A percentile compares a stretch with the other conserved stretches of the same genome.
These are phyloP conservation scores for Juncus effusus DNA, from an alignment of 176 grass and related monocot species.

Conservation along the genomic window DNA sequence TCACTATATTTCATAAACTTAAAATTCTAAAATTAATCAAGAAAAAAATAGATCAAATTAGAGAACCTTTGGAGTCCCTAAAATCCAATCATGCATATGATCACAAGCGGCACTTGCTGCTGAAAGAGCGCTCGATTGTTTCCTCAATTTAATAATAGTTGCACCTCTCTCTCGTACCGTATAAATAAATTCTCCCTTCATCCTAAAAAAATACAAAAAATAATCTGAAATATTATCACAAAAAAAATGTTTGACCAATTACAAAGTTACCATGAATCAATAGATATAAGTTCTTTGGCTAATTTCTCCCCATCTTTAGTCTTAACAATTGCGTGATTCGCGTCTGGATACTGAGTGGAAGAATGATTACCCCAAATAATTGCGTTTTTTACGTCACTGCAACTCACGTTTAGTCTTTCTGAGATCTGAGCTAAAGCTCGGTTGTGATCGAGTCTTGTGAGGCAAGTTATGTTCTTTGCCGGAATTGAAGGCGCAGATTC, in stretches of 20 bases:
- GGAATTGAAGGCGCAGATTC: constrained; percentile 50
- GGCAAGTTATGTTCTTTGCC: constrained; percentile 71
- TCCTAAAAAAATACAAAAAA: constrained; percentile 30
- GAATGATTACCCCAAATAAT: constrained; percentile 84
- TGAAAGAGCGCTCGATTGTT: constrained; percentile 66
- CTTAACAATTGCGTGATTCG: constrained; percentile 43
- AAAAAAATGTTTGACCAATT: neutral
- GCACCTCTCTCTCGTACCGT: constrained; percentile 54
- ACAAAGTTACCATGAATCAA: constrained; percentile 53
- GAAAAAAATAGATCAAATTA: neutral
- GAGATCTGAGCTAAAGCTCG: constrained; percentile 58
- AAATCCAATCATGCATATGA: constrained; percentile 66
- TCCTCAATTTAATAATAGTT: constrained; percentile 55
- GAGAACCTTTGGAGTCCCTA: constrained; percentile 64
- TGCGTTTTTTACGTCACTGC: constrained; percentile 60
- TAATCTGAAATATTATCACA: constrained; percentile 2
- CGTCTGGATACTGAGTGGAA: constrained; percentile 74
- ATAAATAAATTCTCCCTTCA: constrained; percentile 54
- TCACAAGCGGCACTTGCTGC: constrained; percentile 65
- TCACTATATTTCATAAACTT: no score
- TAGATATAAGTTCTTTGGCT: constrained; percentile 41
- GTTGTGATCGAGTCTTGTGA: constrained; percentile 88
- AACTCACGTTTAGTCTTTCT: constrained; percentile 49
- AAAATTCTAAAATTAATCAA: neutral
- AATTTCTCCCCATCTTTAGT: constrained; percentile 40